Conservation (phyloP, 306 rosid genomes). For the Dicorynia guianensis region DNA sequence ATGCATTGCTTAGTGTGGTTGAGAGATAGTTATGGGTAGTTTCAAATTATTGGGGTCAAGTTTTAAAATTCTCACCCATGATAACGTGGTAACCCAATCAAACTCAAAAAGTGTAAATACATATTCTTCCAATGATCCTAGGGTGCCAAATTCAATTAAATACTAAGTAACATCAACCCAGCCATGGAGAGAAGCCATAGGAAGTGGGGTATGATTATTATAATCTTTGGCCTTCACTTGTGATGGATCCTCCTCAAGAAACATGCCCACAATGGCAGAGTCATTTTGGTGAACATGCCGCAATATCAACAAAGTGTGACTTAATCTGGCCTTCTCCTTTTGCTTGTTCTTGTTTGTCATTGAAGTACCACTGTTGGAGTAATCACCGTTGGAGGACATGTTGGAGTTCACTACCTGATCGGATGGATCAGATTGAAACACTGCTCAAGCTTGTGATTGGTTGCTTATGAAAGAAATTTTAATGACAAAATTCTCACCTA, state of each 20-base stretch:
- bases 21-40: too few relatives aligned
- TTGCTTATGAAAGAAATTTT: too few relatives aligned
- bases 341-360: conserved; percentile 49
- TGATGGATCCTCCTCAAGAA: conserved; percentile 86
- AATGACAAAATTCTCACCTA: too few relatives aligned
- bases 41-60: too few relatives aligned
- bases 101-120: too few relatives aligned
- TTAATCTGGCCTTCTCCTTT: conserved; percentile 87
- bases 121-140: too few relatives aligned
- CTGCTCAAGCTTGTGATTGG: background rate
- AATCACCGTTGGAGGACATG: conserved; percentile 40
- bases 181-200: conserved; percentile 92
- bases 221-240: conserved; percentile 84
- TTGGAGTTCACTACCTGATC: conserved; percentile 56
- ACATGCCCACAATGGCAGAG: conserved; percentile 78
- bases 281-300: conserved; percentile 99
- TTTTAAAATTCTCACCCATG: too few relatives aligned
- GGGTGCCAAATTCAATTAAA: conserved; percentile 77
- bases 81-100: too few relatives aligned
- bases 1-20: too few relatives aligned
- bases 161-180: conserved; percentile 89
- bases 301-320: conserved; percentile 83
- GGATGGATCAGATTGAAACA: conserved; percentile 36
- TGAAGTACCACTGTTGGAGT: background rate
- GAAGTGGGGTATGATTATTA: conserved; percentile 96